Percentiles rank a stretch among this genome's conserved stretches.
Conservation (phyloP, 352 stramenopile species). For the Lagenidium sp. region DNA sequence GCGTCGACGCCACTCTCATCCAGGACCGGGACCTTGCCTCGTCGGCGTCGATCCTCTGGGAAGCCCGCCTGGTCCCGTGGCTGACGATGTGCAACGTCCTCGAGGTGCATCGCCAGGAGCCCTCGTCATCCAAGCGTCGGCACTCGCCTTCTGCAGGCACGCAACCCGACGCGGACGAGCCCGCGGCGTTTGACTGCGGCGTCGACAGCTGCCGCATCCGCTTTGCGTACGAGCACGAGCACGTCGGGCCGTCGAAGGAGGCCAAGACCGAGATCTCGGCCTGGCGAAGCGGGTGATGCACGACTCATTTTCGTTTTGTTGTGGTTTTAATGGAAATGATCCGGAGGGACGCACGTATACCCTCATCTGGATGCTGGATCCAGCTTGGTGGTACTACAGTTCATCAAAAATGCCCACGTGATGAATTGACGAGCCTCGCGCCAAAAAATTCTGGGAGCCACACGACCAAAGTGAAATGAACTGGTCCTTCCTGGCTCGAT, state of each 20-base stretch:
- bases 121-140: not conserved
- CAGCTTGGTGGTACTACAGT: too few species aligned
- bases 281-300: constrained; percentile 35
- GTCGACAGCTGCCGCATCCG: constrained; percentile 49
- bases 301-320: too few species aligned
- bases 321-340: too few species aligned
- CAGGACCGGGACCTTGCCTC: constrained; percentile 23
- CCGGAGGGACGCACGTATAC: too few species aligned
- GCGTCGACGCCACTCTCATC: constrained; percentile 33
- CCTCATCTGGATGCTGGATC: too few species aligned
- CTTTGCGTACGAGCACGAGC: constrained; percentile 59
- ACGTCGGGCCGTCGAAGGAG: constrained; percentile 50
- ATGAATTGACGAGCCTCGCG: too few species aligned
- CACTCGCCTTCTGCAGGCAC: not conserved
- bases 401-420: too few species aligned
- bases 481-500: too few species aligned
- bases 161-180: constrained; percentile 15
- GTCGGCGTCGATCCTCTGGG: constrained; percentile 30
- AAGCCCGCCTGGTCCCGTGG: constrained; percentile 50
- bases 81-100: constrained; percentile 52
- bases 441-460: too few species aligned
- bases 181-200: constrained; percentile 53
- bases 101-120: constrained; percentile 4
- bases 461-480: too few species aligned
- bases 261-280: constrained; percentile 48